A percentile compares a stretch with the other conserved stretches of the same genome.
Evolutionary conservation across 208 protist genomes (phyloP).

Genomic region (Leishmania braziliensis): DNA sequence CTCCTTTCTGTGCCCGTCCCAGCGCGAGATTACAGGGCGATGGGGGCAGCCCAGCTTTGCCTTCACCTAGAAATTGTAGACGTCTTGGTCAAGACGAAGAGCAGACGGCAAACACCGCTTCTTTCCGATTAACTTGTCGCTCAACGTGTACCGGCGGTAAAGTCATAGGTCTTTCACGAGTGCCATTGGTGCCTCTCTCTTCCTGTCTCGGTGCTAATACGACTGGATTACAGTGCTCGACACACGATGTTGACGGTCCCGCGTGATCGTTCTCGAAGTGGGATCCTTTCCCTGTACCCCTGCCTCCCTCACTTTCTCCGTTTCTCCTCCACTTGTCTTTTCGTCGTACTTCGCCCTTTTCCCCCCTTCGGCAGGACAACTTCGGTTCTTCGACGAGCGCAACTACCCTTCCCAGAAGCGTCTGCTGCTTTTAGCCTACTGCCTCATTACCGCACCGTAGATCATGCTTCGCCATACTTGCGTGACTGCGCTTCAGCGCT

Average conservation of each 20-base stretch:
- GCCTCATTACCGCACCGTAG: background rate
- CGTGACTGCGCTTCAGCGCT: slow-evolving; percentile 32
- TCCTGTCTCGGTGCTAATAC: background rate
- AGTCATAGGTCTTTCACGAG: background rate
- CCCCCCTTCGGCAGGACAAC: background rate
- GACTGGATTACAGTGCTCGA: background rate
- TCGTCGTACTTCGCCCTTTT: background rate
- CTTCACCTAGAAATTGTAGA: background rate
- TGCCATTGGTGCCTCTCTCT: background rate
- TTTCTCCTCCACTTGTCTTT: background rate
- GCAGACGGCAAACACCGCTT: background rate
- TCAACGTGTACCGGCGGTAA: background rate
- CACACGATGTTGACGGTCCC: background rate
- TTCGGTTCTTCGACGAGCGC: background rate
- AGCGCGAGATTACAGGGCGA: background rate
- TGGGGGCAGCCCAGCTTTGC: background rate
- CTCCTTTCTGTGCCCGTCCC: background rate
- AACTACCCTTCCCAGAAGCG: background rate
- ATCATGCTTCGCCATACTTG: slow-evolving; percentile 57
- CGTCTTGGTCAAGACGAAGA: background rate
- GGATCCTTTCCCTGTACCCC: background rate
- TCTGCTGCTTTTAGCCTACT: background rate
- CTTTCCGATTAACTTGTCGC: background rate
- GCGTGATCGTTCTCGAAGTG: background rate
- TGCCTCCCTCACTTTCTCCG: background rate